A percentile compares a stretch with the other conserved stretches of the same genome.
These are phyloP conservation scores for Spergularia marina DNA, from an alignment of 148 eudicot genomes.

Conservation along the genomic window DNA sequence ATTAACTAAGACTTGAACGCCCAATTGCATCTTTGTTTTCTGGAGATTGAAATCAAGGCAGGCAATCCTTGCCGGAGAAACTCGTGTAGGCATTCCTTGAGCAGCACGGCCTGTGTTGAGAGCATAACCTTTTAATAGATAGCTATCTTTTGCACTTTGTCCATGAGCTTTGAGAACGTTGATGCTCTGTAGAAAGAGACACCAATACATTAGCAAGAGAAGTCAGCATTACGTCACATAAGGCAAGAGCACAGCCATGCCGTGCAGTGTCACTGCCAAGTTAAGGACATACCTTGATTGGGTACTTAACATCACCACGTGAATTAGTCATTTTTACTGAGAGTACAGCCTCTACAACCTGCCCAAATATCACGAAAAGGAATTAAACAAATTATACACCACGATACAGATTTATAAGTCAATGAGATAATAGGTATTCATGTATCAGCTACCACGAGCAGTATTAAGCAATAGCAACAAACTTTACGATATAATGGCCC, in stretches of 20 bases:
- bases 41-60: slow-evolving; percentile 97
- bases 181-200: slow-evolving; percentile 46
- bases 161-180: slow-evolving; percentile 97
- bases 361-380: slow-evolving; percentile 17
- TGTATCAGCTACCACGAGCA: too few species aligned
- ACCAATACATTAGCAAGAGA: not conserved
- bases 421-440: not conserved
- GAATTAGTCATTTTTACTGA: slow-evolving; percentile 92
- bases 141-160: slow-evolving; percentile 89
- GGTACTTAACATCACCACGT: slow-evolving; percentile 88
- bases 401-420: not conserved
- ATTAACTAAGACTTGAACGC: slow-evolving; percentile 86
- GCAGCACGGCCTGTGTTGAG: slow-evolving; percentile 99
- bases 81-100: slow-evolving; percentile 94
- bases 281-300: slow-evolving; percentile 71
- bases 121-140: slow-evolving; percentile 91
- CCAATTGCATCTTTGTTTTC: slow-evolving; percentile 96
- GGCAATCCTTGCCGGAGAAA: slow-evolving; percentile 90
- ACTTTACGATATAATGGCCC: not conserved
- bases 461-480: not conserved
- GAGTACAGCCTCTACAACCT: slow-evolving; percentile 94
- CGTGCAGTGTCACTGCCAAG: not conserved
- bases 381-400: not conserved
- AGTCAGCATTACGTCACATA: slow-evolving; percentile 21
- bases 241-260: not conserved